These are phyloP conservation scores for Claviceps pusilla DNA, from an alignment of 2,329 filamentous ascomycete species.

Conservation along the genomic window DNA sequence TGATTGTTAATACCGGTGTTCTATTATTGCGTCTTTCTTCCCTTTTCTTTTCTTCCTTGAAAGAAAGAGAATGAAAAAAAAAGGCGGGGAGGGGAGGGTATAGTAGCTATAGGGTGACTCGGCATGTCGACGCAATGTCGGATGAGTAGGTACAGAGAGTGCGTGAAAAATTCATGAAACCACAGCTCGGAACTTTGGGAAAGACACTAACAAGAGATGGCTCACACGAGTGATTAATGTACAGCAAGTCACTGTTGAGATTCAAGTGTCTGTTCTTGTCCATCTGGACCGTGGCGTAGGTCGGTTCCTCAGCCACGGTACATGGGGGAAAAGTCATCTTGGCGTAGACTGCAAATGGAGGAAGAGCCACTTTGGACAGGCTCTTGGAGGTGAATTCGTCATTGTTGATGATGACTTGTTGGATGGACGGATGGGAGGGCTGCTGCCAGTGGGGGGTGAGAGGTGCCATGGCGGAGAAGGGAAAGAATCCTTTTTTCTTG, in stretches of 20 bases:
- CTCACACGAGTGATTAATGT: slow-evolving; percentile 55
- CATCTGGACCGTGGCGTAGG: slow-evolving; percentile 51
- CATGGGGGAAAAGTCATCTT: slow-evolving; percentile 52
- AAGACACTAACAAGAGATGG: slow-evolving; percentile 41
- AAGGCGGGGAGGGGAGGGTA: too few relatives aligned
- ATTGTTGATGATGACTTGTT: slow-evolving; percentile 39
- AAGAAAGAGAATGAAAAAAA: too few relatives aligned
- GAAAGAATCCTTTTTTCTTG: not conserved
- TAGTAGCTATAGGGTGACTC: not conserved
- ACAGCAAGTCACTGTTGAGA: slow-evolving; percentile 51
- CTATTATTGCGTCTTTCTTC: not conserved
- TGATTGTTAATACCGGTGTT: not conserved
- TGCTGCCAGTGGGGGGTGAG: slow-evolving; percentile 43
- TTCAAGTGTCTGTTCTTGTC: slow-evolving; percentile 40
- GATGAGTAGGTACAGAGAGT: not conserved
- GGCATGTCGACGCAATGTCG: not conserved
- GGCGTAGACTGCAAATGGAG: slow-evolving; percentile 50
- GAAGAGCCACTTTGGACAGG: slow-evolving; percentile 37
- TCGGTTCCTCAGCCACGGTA: slow-evolving; percentile 37
- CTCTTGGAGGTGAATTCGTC: slow-evolving; percentile 45
- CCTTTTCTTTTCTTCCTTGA: not conserved
- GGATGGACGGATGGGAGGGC: slow-evolving; percentile 44
- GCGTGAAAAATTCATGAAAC: too few relatives aligned
- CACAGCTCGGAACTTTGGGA: not conserved
- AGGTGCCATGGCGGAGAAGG: slow-evolving; percentile 31